Conservation (phyloP, 371 early-diverging fungal species). For the Coemansia sp. region DNA sequence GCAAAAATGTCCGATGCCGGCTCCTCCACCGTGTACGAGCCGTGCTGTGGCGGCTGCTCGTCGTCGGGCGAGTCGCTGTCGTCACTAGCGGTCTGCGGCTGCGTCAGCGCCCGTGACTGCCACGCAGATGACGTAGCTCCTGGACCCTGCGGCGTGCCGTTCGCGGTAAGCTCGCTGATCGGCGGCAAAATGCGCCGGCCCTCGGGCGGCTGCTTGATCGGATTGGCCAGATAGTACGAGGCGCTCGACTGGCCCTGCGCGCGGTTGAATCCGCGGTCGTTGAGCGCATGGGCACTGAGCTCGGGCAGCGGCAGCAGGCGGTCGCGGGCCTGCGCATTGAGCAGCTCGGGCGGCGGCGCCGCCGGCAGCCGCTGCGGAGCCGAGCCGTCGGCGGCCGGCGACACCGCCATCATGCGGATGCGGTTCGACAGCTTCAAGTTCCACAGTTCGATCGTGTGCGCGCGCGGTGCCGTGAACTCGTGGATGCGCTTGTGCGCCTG, state of each 20-base stretch:
- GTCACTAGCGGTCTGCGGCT: neutral
- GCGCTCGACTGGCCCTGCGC: constrained; percentile 26
- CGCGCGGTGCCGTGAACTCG: constrained; percentile 34
- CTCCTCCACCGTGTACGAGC: constrained; percentile 12
- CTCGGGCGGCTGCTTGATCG: constrained; percentile 18
- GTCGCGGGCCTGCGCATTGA: constrained; percentile 27
- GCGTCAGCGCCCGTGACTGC: too few species aligned
- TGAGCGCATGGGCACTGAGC: constrained; percentile 27
- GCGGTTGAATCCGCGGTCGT: constrained; percentile 27
- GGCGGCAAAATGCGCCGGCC: constrained; percentile 1
- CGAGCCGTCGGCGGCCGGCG: constrained; percentile 46
- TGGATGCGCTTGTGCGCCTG: constrained; percentile 26
- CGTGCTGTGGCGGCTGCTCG: constrained; percentile 2
- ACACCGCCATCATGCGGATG: constrained; percentile 43
- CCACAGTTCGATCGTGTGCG: constrained; percentile 31
- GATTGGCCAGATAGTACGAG: constrained; percentile 36
- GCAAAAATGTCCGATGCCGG: neutral
- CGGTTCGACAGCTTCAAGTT: constrained; percentile 40
- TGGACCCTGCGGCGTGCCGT: too few species aligned
- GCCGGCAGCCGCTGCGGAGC: constrained; percentile 42
- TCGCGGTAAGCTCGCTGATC: constrained; percentile 2
- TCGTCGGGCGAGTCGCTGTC: neutral
- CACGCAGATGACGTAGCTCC: too few species aligned
- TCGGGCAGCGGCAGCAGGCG: constrained; percentile 39
- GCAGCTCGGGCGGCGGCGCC: constrained; percentile 40